Percentiles rank a stretch among this genome's conserved stretches.
These are phyloP conservation scores for Penicillium canescens DNA, from an alignment of 495 filamentous ascomycete genomes.

Conservation along the genomic window DNA sequence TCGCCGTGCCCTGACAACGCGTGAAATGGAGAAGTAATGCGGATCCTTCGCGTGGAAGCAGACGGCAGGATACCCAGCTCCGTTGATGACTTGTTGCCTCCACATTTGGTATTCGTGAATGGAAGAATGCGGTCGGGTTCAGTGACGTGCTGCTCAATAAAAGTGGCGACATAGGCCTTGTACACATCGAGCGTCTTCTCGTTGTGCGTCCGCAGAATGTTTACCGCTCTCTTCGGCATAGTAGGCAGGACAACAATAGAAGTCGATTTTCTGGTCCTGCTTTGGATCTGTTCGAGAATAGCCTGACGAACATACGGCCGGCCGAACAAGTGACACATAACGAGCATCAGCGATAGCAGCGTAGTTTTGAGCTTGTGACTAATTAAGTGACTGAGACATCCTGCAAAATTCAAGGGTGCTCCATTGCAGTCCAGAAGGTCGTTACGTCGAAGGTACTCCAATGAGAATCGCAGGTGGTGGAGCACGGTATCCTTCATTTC, in stretches of 20 bases:
- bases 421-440: constrained; percentile 59
- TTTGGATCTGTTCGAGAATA: constrained; percentile 43
- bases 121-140: constrained; percentile 56
- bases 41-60: constrained; percentile 22
- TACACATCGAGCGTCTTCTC: constrained; percentile 61
- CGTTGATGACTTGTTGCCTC: neutral
- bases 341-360: constrained; percentile 56
- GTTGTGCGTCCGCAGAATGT: constrained; percentile 61
- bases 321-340: constrained; percentile 69
- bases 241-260: constrained; percentile 63
- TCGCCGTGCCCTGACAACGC: constrained; percentile 70
- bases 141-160: constrained; percentile 59
- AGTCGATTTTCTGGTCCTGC: constrained; percentile 46
- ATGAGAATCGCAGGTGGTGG: constrained; percentile 76
- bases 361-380: constrained; percentile 32
- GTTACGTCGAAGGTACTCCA: constrained; percentile 74
- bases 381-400: constrained; percentile 63
- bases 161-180: constrained; percentile 67
- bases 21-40: constrained; percentile 62
- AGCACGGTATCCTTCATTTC: constrained; percentile 63
- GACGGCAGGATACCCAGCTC: neutral
- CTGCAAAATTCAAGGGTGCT: constrained; percentile 67
- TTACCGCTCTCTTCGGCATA: constrained; percentile 56
- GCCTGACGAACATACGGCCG: constrained; percentile 44
- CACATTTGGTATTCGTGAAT: constrained; percentile 42